Percentiles rank a stretch among this genome's conserved stretches.
phyloP scores from a whole-genome alignment of 179 eudicot species.

The Spergularia azorica region DNA sequence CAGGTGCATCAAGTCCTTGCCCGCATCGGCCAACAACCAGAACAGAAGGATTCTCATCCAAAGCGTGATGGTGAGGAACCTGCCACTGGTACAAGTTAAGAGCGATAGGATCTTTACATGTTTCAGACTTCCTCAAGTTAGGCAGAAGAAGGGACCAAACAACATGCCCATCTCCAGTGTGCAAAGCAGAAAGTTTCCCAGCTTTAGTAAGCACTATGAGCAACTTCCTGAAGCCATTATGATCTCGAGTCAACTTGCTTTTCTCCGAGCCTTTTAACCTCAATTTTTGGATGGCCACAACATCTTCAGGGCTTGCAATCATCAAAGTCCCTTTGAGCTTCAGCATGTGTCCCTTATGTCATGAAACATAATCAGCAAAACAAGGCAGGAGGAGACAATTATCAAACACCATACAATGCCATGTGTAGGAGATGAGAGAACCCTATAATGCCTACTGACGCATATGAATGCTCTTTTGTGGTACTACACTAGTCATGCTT shows the following conservation, averaged over 20 bases:
- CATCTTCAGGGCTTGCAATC: conserved; percentile 92
- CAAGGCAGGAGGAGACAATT: no score
- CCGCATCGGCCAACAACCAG: conserved; percentile 92
- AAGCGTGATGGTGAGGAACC: conserved; percentile 95
- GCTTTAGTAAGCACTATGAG: conserved; percentile 86
- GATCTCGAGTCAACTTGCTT: conserved; percentile 96
- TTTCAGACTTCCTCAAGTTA: conserved; percentile 67
- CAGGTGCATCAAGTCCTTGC: conserved; percentile 53
- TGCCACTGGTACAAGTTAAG: conserved; percentile 88
- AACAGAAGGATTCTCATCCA: conserved; percentile 93
- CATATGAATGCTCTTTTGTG: no score
- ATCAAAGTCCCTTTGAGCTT: conserved; percentile 96
- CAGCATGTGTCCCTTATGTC: conserved; percentile 82
- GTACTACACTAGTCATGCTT: no score
- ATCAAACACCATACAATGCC: no score
- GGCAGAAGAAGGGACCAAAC: conserved; percentile 83
- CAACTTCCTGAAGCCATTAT: conserved; percentile 93
- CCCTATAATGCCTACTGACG: no score
- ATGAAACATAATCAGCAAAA: conserved; percentile 27
- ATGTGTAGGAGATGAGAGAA: no score
- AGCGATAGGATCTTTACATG: conserved; percentile 65
- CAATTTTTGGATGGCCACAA: conserved; percentile 82
- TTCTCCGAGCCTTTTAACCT: conserved; percentile 85
- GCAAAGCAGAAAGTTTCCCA: conserved; percentile 87
- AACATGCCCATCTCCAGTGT: conserved; percentile 95